Conservation (phyloP, 305 asterid genomes). For the Withania somnifera region DNA sequence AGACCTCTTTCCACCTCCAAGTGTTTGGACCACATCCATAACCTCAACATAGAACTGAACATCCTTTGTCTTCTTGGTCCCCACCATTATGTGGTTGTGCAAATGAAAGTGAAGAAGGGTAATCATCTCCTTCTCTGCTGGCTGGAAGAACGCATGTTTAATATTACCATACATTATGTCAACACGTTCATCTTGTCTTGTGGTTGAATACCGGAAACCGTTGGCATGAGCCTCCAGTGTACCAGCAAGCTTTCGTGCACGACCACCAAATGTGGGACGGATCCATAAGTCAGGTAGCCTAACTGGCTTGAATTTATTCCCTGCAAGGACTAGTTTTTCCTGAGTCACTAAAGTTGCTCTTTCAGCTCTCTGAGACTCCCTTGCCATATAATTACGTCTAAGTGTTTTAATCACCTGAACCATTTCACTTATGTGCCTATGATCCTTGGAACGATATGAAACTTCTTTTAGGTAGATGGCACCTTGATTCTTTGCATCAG, state of each 20-base stretch:
- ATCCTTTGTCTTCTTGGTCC: slow-evolving; percentile 73
- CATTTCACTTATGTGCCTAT: slow-evolving; percentile 70
- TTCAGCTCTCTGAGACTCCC: slow-evolving; percentile 83
- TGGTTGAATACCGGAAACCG: slow-evolving; percentile 68
- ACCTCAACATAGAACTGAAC: slow-evolving; percentile 78
- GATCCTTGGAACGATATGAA: slow-evolving; percentile 63
- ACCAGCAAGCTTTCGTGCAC: slow-evolving; percentile 49
- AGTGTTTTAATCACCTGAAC: slow-evolving; percentile 63
- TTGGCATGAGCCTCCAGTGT: slow-evolving; percentile 66
- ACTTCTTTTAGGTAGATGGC: slow-evolving; percentile 59
- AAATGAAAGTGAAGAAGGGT: slow-evolving; percentile 82
- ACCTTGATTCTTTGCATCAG: slow-evolving; percentile 40
- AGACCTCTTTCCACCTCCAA: slow-evolving; percentile 67
- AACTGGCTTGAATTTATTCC: slow-evolving; percentile 57
- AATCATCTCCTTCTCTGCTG: slow-evolving; percentile 81
- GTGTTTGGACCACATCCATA: slow-evolving; percentile 70
- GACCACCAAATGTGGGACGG: slow-evolving; percentile 78
- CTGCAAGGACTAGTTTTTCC: slow-evolving; percentile 57
- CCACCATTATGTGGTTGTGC: slow-evolving; percentile 81
- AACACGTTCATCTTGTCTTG: slow-evolving; percentile 57
- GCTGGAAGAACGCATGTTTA: slow-evolving; percentile 80
- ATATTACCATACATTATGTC: slow-evolving; percentile 62
- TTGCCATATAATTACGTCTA: slow-evolving; percentile 38
- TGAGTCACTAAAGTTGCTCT: slow-evolving; percentile 71
- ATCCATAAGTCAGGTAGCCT: slow-evolving; percentile 62